phyloP scores from a whole-genome alignment of 169 alveolate species.

The Plasmodium relictum region DNA sequence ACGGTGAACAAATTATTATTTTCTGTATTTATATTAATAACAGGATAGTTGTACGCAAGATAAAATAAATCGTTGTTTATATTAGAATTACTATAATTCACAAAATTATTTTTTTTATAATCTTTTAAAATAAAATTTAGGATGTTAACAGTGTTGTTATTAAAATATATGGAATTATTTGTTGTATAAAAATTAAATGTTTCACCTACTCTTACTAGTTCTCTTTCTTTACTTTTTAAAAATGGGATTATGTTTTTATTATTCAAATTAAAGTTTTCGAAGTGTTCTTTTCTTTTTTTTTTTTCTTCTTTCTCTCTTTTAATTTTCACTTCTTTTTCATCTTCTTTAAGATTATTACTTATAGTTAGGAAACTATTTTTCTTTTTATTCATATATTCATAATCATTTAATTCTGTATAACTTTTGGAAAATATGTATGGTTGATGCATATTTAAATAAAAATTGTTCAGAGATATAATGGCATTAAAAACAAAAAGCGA shows the following conservation, averaged over 20 bases:
- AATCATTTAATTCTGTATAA: conserved; percentile 22
- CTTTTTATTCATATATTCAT: background rate
- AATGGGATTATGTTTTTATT: conserved; percentile 8
- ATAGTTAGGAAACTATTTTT: background rate
- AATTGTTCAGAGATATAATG: conserved; percentile 47
- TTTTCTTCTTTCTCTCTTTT: background rate
- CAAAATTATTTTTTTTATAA: conserved; percentile 13
- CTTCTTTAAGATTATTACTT: background rate
- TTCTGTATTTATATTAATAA: conserved; percentile 37
- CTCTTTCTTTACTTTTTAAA: conserved; percentile 11
- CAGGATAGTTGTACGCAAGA: conserved; percentile 32
- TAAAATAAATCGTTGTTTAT: conserved; percentile 42
- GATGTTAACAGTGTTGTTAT: conserved; percentile 23
- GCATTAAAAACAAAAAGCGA: conserved; percentile 65
- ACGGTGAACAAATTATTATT: conserved; percentile 27
- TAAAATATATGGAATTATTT: conserved; percentile 38
- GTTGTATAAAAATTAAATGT: conserved; percentile 1
- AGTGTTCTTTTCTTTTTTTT: background rate
- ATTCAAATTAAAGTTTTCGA: conserved; percentile 16
- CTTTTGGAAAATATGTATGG: conserved; percentile 15
- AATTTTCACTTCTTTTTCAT: background rate
- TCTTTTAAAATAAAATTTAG: conserved; percentile 20
- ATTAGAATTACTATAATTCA: conserved; percentile 30
- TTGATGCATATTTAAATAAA: conserved; percentile 26
- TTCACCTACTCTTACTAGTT: background rate